Evolutionary conservation across 495 filamentous ascomycete species (phyloP).

Genomic region (Penicillium arizonense): DNA sequence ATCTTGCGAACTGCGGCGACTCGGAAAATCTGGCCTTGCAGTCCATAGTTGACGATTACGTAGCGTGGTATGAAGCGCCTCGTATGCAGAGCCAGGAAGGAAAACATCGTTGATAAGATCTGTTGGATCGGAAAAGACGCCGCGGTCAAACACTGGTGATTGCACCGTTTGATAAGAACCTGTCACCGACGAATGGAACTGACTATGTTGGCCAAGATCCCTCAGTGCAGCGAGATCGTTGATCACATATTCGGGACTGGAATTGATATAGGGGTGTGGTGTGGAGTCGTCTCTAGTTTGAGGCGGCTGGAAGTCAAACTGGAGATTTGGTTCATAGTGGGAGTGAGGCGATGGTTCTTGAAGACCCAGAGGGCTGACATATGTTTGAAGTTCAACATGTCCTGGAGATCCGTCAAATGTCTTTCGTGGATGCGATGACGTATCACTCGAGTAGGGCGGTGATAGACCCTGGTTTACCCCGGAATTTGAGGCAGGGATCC

Average conservation of each 20-base stretch:
- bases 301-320: conserved; percentile 5
- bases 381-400: neutral
- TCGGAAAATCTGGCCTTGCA: conserved; percentile 27
- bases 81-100: conserved; percentile 33
- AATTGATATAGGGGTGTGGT: conserved; percentile 24
- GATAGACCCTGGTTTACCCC: conserved; percentile 5
- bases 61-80: conserved; percentile 32
- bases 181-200: conserved; percentile 6
- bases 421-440: neutral
- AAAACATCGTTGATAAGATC: conserved; percentile 31
- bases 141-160: conserved; percentile 25
- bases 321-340: neutral
- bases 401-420: neutral
- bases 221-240: conserved; percentile 22
- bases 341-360: neutral
- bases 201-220: conserved; percentile 6
- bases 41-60: conserved; percentile 36
- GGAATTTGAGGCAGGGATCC: neutral
- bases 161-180: conserved; percentile 20
- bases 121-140: conserved; percentile 25
- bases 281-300: conserved; percentile 6
- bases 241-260: conserved; percentile 28
- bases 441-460: conserved; percentile 15
- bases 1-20: conserved; percentile 19
- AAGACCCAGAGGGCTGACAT: neutral